phyloP scores from a whole-genome alignment of 495 filamentous ascomycete genomes.

The Chaetomium fimeti region DNA sequence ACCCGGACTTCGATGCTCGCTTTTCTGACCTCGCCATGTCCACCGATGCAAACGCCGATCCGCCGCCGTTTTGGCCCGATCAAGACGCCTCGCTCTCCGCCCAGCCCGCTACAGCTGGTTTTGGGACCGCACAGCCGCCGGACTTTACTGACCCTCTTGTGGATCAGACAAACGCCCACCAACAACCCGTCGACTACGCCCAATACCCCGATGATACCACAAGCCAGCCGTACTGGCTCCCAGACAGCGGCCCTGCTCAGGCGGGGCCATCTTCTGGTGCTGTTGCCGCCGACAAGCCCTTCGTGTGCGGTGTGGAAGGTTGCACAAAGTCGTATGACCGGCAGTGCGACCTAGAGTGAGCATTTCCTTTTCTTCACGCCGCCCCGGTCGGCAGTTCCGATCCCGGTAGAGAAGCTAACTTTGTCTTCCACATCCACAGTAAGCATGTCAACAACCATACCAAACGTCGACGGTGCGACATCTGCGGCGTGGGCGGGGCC shows the following conservation, averaged over 20 bases:
- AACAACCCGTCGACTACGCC: not conserved
- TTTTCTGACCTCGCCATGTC: slow-evolving; percentile 11
- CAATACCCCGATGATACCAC: not conserved
- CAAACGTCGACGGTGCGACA: slow-evolving; percentile 31
- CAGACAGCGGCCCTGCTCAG: not conserved
- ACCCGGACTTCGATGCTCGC: not conserved
- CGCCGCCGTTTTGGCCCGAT: not conserved
- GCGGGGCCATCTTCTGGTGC: not conserved
- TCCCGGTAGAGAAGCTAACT: not conserved
- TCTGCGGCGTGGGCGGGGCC: slow-evolving; percentile 12
- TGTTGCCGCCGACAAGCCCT: not conserved
- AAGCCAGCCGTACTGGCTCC: not conserved
- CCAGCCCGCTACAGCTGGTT: not conserved
- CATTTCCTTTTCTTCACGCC: not conserved
- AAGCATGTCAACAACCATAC: slow-evolving; percentile 29
- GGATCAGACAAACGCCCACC: not conserved
- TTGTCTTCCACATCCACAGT: slow-evolving; percentile 3
- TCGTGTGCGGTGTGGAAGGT: not conserved
- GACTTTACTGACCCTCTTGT: not conserved
- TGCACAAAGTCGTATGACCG: not conserved
- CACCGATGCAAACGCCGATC: not conserved
- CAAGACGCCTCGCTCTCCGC: not conserved
- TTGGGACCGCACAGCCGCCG: not conserved
- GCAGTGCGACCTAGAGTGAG: slow-evolving; percentile 20
- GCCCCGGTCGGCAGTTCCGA: not conserved